Percentiles rank a stretch among this genome's conserved stretches.
phyloP scores from a whole-genome alignment of 495 filamentous ascomycete species.

The Daldinia grandis region DNA sequence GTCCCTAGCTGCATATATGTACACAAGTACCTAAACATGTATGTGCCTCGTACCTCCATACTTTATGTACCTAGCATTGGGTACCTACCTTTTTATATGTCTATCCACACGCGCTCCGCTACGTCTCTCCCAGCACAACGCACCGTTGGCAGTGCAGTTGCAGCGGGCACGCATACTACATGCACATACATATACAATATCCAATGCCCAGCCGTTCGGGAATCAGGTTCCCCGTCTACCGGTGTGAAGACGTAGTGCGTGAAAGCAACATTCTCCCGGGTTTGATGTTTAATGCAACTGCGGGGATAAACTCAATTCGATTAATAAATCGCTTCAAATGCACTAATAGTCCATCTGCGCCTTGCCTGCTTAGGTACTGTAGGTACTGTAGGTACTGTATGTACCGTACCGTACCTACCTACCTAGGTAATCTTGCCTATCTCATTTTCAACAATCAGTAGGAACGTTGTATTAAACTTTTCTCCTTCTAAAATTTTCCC shows the following conservation, averaged over 20 bases:
- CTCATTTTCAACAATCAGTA: background rate
- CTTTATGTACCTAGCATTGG: background rate
- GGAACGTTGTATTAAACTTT: slow-evolving; percentile 35
- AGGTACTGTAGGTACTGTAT: background rate
- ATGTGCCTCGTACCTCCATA: background rate
- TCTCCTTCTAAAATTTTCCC: background rate
- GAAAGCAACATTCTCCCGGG: slow-evolving; percentile 22
- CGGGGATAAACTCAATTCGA: slow-evolving; percentile 29
- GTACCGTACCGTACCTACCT: too few species aligned
- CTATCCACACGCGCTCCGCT: background rate
- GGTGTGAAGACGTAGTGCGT: background rate
- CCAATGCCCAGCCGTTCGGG: slow-evolving; percentile 38
- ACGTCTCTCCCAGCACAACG: slow-evolving; percentile 8
- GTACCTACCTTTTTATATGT: background rate
- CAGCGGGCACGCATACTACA: slow-evolving; percentile 15
- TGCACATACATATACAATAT: background rate
- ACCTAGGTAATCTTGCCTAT: background rate
- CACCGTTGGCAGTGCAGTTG: slow-evolving; percentile 26
- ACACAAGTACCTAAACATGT: background rate
- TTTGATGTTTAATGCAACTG: slow-evolving; percentile 32
- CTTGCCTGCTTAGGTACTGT: slow-evolving; percentile 11
- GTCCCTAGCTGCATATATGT: background rate
- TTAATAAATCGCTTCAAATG: slow-evolving; percentile 15
- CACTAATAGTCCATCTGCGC: slow-evolving; percentile 14
- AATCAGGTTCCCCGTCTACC: slow-evolving; percentile 26